A percentile compares a stretch with the other conserved stretches of the same genome.
phyloP scores from a whole-genome alignment of 2,329 filamentous ascomycete species.

The Fusarium mexicanum region DNA sequence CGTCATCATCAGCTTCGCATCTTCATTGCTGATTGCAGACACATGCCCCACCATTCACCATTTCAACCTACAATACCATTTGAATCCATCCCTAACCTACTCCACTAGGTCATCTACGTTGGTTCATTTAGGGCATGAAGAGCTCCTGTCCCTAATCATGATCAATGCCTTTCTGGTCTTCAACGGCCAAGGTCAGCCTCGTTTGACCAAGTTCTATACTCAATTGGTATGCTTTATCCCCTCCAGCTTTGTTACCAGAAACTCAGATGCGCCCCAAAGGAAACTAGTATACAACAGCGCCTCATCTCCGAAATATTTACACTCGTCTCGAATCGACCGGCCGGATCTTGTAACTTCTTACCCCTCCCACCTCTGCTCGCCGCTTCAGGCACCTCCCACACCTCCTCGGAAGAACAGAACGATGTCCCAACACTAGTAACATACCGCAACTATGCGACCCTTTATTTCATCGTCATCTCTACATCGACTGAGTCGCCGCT shows the following conservation, averaged over 20 bases:
- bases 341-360: conserved; percentile 97
- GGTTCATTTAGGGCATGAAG: conserved; percentile 32
- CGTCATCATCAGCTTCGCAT: conserved; percentile 33
- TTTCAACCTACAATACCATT: conserved; percentile 5
- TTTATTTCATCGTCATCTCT: conserved; percentile 98
- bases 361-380: conserved; percentile 76
- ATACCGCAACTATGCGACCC: conserved; percentile 96
- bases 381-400: conserved; percentile 69
- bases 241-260: background rate
- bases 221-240: conserved; percentile 72
- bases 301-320: conserved; percentile 97
- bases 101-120: background rate
- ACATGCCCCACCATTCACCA: conserved; percentile 37
- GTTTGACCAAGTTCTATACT: conserved; percentile 98
- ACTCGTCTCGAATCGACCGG: conserved; percentile 88
- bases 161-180: conserved; percentile 99
- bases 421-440: conserved; percentile 95
- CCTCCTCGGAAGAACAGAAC: conserved; percentile 75
- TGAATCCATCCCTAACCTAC: background rate
- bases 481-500: conserved; percentile 96
- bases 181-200: conserved; percentile 96
- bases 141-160: conserved; percentile 64
- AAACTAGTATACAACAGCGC: conserved; percentile 96
- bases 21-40: background rate
- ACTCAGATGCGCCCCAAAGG: conserved; percentile 62